Percentiles rank a stretch among this genome's conserved stretches.
Evolutionary conservation across 192 early-diverging fungal genomes (phyloP).

Genomic region (Entomortierella lignicola): DNA sequence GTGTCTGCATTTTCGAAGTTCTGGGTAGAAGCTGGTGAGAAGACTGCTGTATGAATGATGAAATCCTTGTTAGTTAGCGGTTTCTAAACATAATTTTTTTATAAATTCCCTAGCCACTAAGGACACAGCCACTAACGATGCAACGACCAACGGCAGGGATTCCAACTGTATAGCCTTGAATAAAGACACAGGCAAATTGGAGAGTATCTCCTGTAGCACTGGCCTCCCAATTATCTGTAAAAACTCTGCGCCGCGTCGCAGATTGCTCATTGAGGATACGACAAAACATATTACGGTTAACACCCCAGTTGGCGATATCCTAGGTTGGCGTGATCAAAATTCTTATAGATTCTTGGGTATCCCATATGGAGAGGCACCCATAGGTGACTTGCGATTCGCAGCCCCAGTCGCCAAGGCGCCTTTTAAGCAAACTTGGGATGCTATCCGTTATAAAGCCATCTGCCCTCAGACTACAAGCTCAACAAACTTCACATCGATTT

Average conservation of each 20-base stretch:
- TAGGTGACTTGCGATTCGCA: constrained; percentile 53
- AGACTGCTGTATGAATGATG: too few relatives aligned
- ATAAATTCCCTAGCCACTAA: too few relatives aligned
- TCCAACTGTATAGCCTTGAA: constrained; percentile 39
- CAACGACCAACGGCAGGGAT: too few relatives aligned
- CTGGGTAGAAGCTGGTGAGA: too few relatives aligned
- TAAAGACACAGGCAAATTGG: constrained; percentile 40
- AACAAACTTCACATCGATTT: constrained; percentile 28
- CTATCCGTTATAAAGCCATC: constrained; percentile 36
- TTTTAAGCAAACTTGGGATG: constrained; percentile 23
- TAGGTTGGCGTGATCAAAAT: constrained; percentile 44
- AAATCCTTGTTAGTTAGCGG: too few relatives aligned
- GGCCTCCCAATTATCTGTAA: constrained; percentile 30
- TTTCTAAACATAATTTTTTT: too few relatives aligned
- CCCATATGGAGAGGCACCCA: constrained; percentile 60
- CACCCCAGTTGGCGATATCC: constrained; percentile 34
- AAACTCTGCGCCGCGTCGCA: constrained; percentile 40
- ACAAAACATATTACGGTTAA: constrained; percentile 49
- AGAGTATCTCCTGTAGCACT: constrained; percentile 38
- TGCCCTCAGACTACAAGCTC: constrained; percentile 43
- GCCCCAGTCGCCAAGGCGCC: constrained; percentile 56
- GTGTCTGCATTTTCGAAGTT: too few relatives aligned
- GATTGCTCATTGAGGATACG: constrained; percentile 41
- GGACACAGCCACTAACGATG: too few relatives aligned
- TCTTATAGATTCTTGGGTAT: constrained; percentile 59